Percentiles rank a stretch among this genome's conserved stretches.
These are phyloP conservation scores for Glutinoglossum americanum DNA, from an alignment of 495 filamentous ascomycete species.

Conservation along the genomic window DNA sequence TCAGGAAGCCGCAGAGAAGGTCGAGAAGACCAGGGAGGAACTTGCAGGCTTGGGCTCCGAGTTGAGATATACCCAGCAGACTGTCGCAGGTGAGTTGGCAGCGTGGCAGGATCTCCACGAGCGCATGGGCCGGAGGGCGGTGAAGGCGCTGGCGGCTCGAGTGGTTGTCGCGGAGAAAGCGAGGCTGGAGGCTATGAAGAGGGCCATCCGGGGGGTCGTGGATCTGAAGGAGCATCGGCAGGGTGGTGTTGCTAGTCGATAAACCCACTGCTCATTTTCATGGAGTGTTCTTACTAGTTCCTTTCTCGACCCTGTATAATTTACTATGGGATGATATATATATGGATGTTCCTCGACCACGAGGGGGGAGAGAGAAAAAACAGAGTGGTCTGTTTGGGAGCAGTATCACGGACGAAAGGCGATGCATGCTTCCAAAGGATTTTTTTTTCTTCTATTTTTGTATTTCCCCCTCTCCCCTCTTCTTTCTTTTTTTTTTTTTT, in stretches of 20 bases:
- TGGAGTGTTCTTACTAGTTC: not conserved
- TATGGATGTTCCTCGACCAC: too few relatives aligned
- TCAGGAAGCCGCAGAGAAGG: conserved; percentile 58
- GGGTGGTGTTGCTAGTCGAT: not conserved
- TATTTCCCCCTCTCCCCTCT: too few relatives aligned
- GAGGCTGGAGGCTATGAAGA: conserved; percentile 57
- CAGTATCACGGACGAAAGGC: too few relatives aligned
- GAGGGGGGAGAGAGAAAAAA: too few relatives aligned
- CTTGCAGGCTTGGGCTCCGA: conserved; percentile 48
- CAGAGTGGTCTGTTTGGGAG: too few relatives aligned
- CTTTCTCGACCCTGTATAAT: too few relatives aligned
- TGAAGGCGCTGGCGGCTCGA: conserved; percentile 51
- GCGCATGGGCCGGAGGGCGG: conserved; percentile 47
- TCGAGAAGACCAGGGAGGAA: conserved; percentile 39
- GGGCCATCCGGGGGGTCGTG: conserved; percentile 36
- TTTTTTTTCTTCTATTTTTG: too few relatives aligned
- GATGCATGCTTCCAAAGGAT: too few relatives aligned
- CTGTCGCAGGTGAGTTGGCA: conserved; percentile 75
- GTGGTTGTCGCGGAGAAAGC: conserved; percentile 62
- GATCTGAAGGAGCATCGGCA: not conserved
- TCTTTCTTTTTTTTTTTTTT: too few relatives aligned
- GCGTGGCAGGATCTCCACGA: conserved; percentile 83
- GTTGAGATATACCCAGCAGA: conserved; percentile 76
- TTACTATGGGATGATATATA: too few relatives aligned
- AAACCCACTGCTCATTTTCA: too few relatives aligned